Evolutionary conservation across 805 yeast genomes (phyloP).

Genomic region (Hyphopichia homilentoma): DNA sequence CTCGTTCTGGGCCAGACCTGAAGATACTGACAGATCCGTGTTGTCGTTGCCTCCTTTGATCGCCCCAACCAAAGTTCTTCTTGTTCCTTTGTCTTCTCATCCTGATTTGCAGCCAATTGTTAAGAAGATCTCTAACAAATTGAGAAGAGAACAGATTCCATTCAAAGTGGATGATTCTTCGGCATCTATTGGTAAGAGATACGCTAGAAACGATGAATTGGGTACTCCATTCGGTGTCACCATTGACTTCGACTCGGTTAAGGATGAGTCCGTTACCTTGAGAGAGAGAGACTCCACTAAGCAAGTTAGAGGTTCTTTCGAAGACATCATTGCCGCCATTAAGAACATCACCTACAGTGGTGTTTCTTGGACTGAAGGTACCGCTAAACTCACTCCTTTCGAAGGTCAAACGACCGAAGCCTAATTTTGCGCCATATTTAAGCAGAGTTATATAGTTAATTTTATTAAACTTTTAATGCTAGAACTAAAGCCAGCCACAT

Average conservation of each 20-base stretch:
- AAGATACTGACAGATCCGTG: constrained; percentile 77
- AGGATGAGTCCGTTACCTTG: constrained; percentile 84
- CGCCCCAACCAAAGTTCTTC: constrained; percentile 95
- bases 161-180: constrained; percentile 96
- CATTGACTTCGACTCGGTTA: constrained; percentile 87
- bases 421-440: constrained; percentile 4
- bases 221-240: constrained; percentile 99
- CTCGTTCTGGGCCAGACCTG: constrained; percentile 91
- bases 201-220: constrained; percentile 96
- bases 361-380: constrained; percentile 82
- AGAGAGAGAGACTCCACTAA: constrained; percentile 97
- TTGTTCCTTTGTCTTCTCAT: constrained; percentile 90
- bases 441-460: too few species aligned
- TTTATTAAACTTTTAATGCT: too few species aligned
- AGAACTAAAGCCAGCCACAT: not conserved
- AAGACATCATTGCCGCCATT: constrained; percentile 67
- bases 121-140: constrained; percentile 59
- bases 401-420: constrained; percentile 56
- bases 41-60: constrained; percentile 91
- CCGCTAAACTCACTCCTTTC: constrained; percentile 65
- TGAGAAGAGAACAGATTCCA: constrained; percentile 81
- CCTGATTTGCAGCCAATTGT: constrained; percentile 75
- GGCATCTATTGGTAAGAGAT: constrained; percentile 96
- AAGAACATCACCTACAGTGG: constrained; percentile 72
- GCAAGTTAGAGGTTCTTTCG: constrained; percentile 90